Conservation (phyloP, 2,329 filamentous ascomycete species). For the Nemania abortiva region DNA sequence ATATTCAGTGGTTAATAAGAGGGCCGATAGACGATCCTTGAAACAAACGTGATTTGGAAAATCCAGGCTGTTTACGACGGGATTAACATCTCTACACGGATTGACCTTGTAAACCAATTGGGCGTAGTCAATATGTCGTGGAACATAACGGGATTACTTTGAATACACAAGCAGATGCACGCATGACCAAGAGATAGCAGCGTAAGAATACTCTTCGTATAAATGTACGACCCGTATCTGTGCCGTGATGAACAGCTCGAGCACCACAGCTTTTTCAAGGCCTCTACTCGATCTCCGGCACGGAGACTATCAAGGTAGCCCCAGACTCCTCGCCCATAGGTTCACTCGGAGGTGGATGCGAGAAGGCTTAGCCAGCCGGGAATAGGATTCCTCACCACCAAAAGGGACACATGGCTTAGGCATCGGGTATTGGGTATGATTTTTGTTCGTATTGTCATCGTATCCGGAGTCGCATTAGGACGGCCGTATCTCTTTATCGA, state of each 20-base stretch:
- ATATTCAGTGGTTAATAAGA: conserved; percentile 58
- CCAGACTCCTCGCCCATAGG: conserved; percentile 66
- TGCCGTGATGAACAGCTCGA: conserved; percentile 68
- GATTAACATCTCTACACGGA: background rate
- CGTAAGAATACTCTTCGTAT: conserved; percentile 17
- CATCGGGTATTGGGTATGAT: conserved; percentile 41
- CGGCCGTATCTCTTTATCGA: conserved; percentile 47
- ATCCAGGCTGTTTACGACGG: background rate
- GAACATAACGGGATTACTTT: background rate
- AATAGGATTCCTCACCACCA: conserved; percentile 33
- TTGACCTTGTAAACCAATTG: background rate
- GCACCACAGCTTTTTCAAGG: conserved; percentile 72
- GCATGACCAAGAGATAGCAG: conserved; percentile 6
- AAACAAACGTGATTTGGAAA: background rate
- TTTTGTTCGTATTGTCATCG: conserved; percentile 45
- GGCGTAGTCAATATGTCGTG: background rate
- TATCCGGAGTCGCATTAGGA: conserved; percentile 40
- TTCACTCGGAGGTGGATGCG: conserved; percentile 57
- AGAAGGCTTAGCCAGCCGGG: conserved; percentile 69
- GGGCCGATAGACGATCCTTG: conserved; percentile 4
- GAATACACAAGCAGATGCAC: conserved; percentile 7
- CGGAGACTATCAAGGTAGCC: conserved; percentile 68
- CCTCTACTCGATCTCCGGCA: conserved; percentile 69
- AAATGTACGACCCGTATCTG: conserved; percentile 75
- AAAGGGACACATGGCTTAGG: conserved; percentile 26